A percentile compares a stretch with the other conserved stretches of the same genome.
phyloP scores from a whole-genome alignment of 371 early-diverging fungal genomes.

The Caulochytrium protostelioides region DNA sequence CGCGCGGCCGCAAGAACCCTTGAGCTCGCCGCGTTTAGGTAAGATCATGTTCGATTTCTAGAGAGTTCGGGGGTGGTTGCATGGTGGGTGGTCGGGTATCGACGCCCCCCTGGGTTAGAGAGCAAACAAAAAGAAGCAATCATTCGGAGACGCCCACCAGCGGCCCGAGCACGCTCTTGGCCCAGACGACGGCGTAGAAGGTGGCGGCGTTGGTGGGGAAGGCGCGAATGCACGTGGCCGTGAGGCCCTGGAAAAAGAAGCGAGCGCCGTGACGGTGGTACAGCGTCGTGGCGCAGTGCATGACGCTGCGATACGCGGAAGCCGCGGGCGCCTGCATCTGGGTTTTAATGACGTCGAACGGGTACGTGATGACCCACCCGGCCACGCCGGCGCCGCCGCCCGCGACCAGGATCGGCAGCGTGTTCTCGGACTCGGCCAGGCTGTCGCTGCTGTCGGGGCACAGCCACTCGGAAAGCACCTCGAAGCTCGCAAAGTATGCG shows the following conservation, averaged over 20 bases:
- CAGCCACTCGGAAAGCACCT: constrained; percentile 32
- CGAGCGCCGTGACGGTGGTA: constrained; percentile 36
- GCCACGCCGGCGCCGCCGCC: constrained; percentile 52
- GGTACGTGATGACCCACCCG: constrained; percentile 60
- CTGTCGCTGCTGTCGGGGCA: too few relatives aligned
- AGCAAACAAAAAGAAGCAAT: too few relatives aligned
- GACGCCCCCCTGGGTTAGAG: too few relatives aligned
- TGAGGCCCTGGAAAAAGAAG: constrained; percentile 43
- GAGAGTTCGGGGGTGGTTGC: too few relatives aligned
- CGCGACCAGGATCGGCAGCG: constrained; percentile 33
- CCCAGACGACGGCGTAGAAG: constrained; percentile 21
- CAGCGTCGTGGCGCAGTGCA: constrained; percentile 26
- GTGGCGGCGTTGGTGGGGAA: constrained; percentile 72
- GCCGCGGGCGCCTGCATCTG: constrained; percentile 29
- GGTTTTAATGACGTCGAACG: constrained; percentile 58
- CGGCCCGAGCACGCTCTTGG: constrained; percentile 5
- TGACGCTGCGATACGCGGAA: constrained; percentile 21
- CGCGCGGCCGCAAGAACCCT: too few relatives aligned
- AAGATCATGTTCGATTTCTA: too few relatives aligned
- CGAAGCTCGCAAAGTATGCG: constrained; percentile 51
- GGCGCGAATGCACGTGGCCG: constrained; percentile 53
- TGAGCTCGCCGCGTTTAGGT: too few relatives aligned
- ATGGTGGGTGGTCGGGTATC: too few relatives aligned
- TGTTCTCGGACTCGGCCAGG: too few relatives aligned
- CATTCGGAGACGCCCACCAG: too few relatives aligned